phyloP scores from a whole-genome alignment of 192 early-diverging fungal genomes.

The Linnemannia hyalina region DNA sequence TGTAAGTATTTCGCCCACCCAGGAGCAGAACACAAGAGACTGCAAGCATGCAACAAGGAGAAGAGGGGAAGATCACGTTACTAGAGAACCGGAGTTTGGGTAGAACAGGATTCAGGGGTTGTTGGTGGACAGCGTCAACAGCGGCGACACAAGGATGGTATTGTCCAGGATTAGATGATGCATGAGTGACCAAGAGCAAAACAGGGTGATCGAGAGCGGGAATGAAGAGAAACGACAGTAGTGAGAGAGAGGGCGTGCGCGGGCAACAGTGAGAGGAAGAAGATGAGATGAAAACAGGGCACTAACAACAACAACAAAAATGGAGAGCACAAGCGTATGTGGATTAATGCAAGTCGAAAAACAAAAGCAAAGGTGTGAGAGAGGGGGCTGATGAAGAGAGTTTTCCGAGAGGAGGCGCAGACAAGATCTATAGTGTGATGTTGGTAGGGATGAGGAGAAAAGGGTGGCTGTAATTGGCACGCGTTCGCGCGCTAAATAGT shows the following conservation, averaged over 20 bases:
- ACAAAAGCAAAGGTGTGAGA: not conserved
- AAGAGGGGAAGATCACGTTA: not conserved
- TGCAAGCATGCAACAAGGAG: not conserved
- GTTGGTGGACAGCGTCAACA: not conserved
- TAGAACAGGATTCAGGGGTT: not conserved
- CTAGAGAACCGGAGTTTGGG: not conserved
- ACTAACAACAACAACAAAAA: not conserved
- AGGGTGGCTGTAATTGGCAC: not conserved
- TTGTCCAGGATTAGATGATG: not conserved
- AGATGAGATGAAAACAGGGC: not conserved
- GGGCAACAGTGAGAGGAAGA: not conserved
- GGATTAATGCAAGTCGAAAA: not conserved
- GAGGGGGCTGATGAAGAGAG: not conserved
- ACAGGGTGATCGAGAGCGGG: not conserved
- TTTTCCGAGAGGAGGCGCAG: conserved; percentile 1
- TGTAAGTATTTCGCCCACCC: conserved; percentile 16
- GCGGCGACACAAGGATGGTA: not conserved
- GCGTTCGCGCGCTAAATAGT: not conserved
- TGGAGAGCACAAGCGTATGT: not conserved
- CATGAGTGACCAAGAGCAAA: not conserved
- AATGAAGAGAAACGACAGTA: not conserved
- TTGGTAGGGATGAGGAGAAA: not conserved
- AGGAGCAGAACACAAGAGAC: not conserved
- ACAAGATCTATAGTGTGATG: not conserved
- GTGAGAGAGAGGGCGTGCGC: not conserved